phyloP scores from a whole-genome alignment of 352 stramenopile genomes.

The Aphanomyces astaci region DNA sequence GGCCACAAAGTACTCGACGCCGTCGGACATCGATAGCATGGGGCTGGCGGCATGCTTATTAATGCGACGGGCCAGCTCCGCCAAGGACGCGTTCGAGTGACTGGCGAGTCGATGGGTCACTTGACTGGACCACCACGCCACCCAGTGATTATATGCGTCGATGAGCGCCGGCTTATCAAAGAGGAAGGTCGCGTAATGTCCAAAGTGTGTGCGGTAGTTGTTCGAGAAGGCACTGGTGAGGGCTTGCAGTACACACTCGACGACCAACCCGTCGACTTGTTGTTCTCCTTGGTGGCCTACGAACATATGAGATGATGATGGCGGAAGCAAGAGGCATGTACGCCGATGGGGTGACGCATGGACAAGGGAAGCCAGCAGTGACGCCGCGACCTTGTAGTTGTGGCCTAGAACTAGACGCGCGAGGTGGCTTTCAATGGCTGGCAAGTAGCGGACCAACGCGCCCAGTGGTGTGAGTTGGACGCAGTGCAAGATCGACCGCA shows the following conservation, averaged over 20 bases:
- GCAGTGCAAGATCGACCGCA: not conserved
- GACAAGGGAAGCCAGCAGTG: not conserved
- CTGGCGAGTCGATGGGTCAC: not conserved
- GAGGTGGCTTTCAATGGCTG: not conserved
- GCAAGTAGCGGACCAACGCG: not conserved
- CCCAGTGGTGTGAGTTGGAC: not conserved
- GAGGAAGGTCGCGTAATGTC: conserved; percentile 3
- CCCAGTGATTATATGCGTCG: not conserved
- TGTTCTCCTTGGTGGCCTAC: too few species aligned
- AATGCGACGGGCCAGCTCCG: not conserved
- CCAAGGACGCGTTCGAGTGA: not conserved
- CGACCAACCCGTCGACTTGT: not conserved
- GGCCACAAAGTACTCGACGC: conserved; percentile 13
- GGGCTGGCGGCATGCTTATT: too few species aligned
- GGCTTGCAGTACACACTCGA: not conserved
- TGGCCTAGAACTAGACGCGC: not conserved
- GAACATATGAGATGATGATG: too few species aligned
- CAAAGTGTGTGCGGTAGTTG: not conserved
- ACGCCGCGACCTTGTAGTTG: not conserved
- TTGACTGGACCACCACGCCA: not conserved
- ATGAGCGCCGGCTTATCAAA: not conserved
- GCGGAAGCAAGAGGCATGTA: too few species aligned
- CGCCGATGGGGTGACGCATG: too few species aligned
- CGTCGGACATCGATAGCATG: too few species aligned
- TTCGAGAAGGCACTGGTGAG: not conserved